phyloP scores from a whole-genome alignment of 495 filamentous ascomycete species.

The Opeltia flavorubescens region DNA sequence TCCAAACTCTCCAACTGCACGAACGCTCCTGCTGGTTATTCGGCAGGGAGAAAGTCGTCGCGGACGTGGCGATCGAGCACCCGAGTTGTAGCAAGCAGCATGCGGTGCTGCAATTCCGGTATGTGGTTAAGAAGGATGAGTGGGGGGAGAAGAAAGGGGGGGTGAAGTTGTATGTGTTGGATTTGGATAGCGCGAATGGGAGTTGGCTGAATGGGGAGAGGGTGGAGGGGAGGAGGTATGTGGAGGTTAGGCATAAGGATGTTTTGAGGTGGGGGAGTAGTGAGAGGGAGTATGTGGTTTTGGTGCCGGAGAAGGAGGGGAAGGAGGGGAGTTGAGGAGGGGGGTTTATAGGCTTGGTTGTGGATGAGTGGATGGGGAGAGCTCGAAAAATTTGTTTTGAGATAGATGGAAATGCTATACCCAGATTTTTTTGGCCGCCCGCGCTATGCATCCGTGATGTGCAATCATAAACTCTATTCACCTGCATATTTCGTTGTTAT shows the following conservation, averaged over 20 bases:
- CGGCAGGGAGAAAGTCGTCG: conserved; percentile 64
- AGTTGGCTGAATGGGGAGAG: conserved; percentile 65
- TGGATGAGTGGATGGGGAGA: too few species aligned
- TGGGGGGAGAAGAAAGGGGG: conserved; percentile 67
- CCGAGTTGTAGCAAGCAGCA: conserved; percentile 90
- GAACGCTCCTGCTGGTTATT: conserved; percentile 79
- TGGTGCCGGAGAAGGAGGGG: conserved; percentile 41
- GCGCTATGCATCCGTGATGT: too few species aligned
- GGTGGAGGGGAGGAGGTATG: conserved; percentile 59
- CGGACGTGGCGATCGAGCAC: conserved; percentile 74
- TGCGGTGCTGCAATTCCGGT: conserved; percentile 86
- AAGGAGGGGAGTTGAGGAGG: too few species aligned
- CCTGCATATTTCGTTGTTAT: too few species aligned
- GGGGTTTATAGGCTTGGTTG: too few species aligned
- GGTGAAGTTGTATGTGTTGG: conserved; percentile 84
- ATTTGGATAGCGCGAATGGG: conserved; percentile 88
- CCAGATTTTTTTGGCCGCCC: too few species aligned
- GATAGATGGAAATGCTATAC: too few species aligned
- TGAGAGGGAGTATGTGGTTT: conserved; percentile 73
- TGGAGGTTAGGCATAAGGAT: conserved; percentile 81
- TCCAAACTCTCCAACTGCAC: conserved; percentile 66
- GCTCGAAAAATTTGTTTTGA: too few species aligned
- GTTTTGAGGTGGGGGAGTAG: conserved; percentile 78
- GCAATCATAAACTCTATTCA: too few species aligned
- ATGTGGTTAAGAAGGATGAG: conserved; percentile 68